Conservation (phyloP, 2,329 filamentous ascomycete genomes). For the Colletotrichum spinosum region DNA sequence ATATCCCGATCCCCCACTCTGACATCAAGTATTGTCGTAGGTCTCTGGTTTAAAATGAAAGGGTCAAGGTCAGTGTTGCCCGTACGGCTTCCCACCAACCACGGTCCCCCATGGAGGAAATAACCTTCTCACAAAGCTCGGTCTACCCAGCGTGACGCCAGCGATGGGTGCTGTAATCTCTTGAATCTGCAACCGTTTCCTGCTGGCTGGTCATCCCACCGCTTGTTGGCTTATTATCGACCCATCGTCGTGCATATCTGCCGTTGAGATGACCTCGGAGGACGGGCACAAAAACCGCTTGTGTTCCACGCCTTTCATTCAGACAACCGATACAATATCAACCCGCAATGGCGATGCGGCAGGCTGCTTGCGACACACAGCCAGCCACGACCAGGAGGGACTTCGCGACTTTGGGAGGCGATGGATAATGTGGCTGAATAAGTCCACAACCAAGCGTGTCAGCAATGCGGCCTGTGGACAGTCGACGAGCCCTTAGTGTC, state of each 20-base stretch:
- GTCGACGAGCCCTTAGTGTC: slow-evolving; percentile 2
- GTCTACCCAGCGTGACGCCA: slow-evolving; percentile 29
- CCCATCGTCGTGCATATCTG: slow-evolving; percentile 15
- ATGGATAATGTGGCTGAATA: slow-evolving; percentile 9
- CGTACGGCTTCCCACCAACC: slow-evolving; percentile 31
- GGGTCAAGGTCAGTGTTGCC: slow-evolving; percentile 27
- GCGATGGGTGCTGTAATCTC: slow-evolving; percentile 14
- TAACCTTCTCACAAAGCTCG: slow-evolving; percentile 33
- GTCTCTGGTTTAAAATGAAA: slow-evolving; percentile 36
- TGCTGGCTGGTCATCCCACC: slow-evolving; percentile 15
- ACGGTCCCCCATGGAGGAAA: slow-evolving; percentile 29
- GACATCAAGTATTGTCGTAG: slow-evolving; percentile 26
- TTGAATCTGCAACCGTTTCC: slow-evolving; percentile 30
- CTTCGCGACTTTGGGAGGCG: background rate
- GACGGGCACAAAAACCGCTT: slow-evolving; percentile 15
- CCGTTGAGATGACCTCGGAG: background rate
- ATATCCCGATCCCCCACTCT: slow-evolving; percentile 34
- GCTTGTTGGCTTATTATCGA: slow-evolving; percentile 15
- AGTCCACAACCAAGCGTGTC: slow-evolving; percentile 11
- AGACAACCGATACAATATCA: slow-evolving; percentile 1
- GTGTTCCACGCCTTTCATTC: slow-evolving; percentile 11
- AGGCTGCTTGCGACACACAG: background rate
- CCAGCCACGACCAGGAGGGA: background rate
- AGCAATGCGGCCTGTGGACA: slow-evolving; percentile 1
- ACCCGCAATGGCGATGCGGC: slow-evolving; percentile 6